Evolutionary conservation across 192 early-diverging fungal genomes (phyloP), one percentile per base, ranked within the genome.

Genomic region (Gonapodya sp.): DNA sequence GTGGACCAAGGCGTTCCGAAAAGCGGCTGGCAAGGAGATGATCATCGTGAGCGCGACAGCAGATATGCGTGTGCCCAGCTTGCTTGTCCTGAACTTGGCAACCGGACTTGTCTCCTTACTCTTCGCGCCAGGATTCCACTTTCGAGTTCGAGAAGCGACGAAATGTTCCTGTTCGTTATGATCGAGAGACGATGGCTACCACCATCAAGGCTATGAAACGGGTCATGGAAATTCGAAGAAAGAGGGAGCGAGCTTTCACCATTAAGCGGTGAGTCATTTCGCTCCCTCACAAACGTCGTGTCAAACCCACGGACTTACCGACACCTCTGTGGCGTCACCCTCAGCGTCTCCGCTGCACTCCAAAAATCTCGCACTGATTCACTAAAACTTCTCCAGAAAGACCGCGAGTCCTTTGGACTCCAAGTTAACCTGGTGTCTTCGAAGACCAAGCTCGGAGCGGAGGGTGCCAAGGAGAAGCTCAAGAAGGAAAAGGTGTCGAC

Each of bases 1-100:
- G 82, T 99, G 98, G 98, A 99, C 98, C 80, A 99, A 99, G 92
- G 97, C 98, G 8, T 99, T 99, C 95, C 91, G 98, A 81, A 95
- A 94, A 86, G 93, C 98, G 18, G 94, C 95, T 18, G 98, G 98
- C 85, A 99, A 99, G 89, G 98, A 99, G 89, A 99, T 99, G 98
- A 91, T 94, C 1, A 97, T 99, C 81, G 96, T 94, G 93, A 80
- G 91, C 91, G 31, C 2, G 35, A 79, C 75, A 32, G 2, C 75
- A 33, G 30, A 34, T 33, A 18, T 8, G 75, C 2, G 31, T 14
- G 75, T 18, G 75, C 14, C 8, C 8, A 16, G 75, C 30, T n/a
- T n/a, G n/a, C n/a, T n/a, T n/a, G n/a, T n/a, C n/a, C n/a, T n/a
- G n/a, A n/a, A n/a, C n/a, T n/a, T n/a, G n/a, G n/a, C n/a, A n/a